Evolutionary conservation across 306 rosid genomes (phyloP).

Genomic region (Lathyrus aphaca): DNA sequence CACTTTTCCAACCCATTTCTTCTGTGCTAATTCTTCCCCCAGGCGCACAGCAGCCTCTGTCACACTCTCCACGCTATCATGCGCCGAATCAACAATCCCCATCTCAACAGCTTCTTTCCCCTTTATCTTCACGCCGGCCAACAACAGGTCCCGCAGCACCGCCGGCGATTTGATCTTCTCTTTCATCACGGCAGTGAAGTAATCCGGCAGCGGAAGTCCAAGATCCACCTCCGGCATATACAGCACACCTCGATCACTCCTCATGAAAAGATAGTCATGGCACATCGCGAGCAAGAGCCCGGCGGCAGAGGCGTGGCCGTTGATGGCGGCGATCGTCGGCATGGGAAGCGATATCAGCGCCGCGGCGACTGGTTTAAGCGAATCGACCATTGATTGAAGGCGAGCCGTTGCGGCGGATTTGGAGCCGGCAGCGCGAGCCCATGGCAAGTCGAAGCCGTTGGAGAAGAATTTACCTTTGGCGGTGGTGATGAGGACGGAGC

Average conservation of each 20-base stretch:
- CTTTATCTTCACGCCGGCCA: conserved; percentile 52
- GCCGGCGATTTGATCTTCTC: conserved; percentile 50
- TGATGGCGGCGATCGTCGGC: conserved; percentile 71
- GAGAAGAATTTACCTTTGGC: conserved; percentile 72
- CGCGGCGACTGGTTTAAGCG: conserved; percentile 56
- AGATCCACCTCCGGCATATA: conserved; percentile 77
- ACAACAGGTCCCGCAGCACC: conserved; percentile 52
- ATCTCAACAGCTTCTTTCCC: conserved; percentile 56
- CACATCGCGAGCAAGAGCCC: conserved; percentile 59
- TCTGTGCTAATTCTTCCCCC: conserved; percentile 50
- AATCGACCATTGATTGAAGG: conserved; percentile 44
- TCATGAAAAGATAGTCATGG: conserved; percentile 73
- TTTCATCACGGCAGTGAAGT: conserved; percentile 51
- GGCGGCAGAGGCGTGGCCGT: conserved; percentile 67
- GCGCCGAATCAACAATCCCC: conserved; percentile 71
- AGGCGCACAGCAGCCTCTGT: conserved; percentile 56
- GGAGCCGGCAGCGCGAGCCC: conserved; percentile 62
- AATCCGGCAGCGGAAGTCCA: conserved; percentile 60
- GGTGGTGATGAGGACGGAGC: conserved; percentile 75
- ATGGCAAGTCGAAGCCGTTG: conserved; percentile 73
- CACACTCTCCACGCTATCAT: conserved; percentile 50
- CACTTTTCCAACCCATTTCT: conserved; percentile 61
- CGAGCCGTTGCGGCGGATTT: conserved; percentile 45
- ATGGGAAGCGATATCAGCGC: conserved; percentile 66
- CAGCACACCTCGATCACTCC: conserved; percentile 62